Conservation (phyloP, 1,139 yeast species). For the Dujonia santamariae region DNA sequence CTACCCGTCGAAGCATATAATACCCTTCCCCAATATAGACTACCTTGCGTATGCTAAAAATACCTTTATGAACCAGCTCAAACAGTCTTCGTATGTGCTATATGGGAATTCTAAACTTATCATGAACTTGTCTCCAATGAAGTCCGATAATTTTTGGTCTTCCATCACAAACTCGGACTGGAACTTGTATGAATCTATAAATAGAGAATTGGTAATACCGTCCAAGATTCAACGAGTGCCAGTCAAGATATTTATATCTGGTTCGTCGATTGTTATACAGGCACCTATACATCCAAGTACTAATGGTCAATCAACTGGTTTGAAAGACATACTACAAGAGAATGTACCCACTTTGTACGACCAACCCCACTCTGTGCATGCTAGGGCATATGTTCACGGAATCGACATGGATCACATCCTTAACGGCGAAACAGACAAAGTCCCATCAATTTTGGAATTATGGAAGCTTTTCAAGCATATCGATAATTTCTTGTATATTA, state of each 20-base stretch:
- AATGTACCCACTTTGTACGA: conserved; percentile 10
- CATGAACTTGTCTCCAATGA: conserved; percentile 66
- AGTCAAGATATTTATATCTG: conserved; percentile 53
- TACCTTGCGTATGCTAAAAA: conserved; percentile 37
- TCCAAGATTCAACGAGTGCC: conserved; percentile 49
- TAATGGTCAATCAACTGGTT: conserved; percentile 11
- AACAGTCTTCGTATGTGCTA: conserved; percentile 72
- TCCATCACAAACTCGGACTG: conserved; percentile 41
- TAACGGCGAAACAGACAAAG: neutral
- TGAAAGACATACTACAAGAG: conserved; percentile 40
- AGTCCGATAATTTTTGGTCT: conserved; percentile 56
- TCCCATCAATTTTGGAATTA: conserved; percentile 23
- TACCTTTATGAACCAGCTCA: conserved; percentile 71
- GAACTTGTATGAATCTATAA: conserved; percentile 18
- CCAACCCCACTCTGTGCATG: neutral
- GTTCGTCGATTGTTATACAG: conserved; percentile 44
- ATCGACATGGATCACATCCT: conserved; percentile 23
- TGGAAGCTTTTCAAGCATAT: conserved; percentile 55
- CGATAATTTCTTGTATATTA: conserved; percentile 76
- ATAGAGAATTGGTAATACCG: conserved; percentile 15
- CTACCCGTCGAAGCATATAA: conserved; percentile 52
- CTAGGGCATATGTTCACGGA: conserved; percentile 50
- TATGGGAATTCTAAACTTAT: conserved; percentile 73
- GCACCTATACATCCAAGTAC: conserved; percentile 37
- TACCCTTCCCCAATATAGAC: conserved; percentile 40